Evolutionary conservation across 805 yeast genomes (phyloP).

Genomic region (Millerozyma miso): DNA sequence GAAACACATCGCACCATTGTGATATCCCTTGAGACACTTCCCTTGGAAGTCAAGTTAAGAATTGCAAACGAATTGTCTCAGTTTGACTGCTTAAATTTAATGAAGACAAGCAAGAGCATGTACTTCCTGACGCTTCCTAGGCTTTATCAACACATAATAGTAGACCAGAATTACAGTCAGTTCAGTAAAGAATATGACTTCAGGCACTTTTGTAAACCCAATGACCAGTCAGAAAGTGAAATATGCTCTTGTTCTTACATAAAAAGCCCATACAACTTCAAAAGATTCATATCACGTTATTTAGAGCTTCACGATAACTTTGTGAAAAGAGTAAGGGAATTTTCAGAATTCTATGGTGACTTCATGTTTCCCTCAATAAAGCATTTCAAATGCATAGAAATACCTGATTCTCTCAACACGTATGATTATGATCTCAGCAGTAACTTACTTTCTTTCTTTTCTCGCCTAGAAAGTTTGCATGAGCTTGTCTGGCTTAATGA

Average conservation of each 20-base stretch:
- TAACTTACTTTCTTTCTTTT: conserved; percentile 23
- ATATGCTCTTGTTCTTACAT: conserved; percentile 24
- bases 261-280: conserved; percentile 37
- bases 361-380: conserved; percentile 12
- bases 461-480: conserved; percentile 16
- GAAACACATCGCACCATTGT: too few relatives aligned
- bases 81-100: conserved; percentile 31
- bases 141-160: conserved; percentile 36
- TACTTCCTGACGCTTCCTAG: conserved; percentile 27
- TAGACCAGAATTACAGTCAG: conserved; percentile 34
- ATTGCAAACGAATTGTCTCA: conserved; percentile 35
- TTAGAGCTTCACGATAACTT: conserved; percentile 4
- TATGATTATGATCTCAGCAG: conserved; percentile 27
- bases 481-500: conserved; percentile 32
- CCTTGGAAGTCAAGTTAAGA: conserved; percentile 30
- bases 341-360: conserved; percentile 1
- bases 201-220: conserved; percentile 5
- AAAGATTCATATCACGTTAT: conserved; percentile 25
- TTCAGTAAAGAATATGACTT: conserved; percentile 23
- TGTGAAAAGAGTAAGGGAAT: conserved; percentile 1
- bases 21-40: conserved; percentile 24
- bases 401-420: conserved; percentile 42
- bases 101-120: conserved; percentile 25
- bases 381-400: conserved; percentile 26
- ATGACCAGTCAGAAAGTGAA: conserved; percentile 1